Evolutionary conservation across 2,329 filamentous ascomycete species (phyloP).

Genomic region (Fusarium newnesense): DNA sequence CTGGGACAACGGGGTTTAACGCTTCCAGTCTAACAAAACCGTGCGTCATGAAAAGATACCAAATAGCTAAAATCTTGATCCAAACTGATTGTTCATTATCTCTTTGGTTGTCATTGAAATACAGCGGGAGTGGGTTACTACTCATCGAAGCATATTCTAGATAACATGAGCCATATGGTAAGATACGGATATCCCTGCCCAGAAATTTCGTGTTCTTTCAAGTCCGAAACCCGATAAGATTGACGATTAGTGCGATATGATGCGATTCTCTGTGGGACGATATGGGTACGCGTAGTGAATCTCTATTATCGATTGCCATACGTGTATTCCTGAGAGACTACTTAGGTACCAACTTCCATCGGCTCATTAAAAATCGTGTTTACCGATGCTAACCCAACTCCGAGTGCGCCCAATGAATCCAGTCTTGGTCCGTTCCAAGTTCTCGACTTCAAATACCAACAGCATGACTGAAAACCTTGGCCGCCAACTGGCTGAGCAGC

Average conservation of each 20-base stretch:
- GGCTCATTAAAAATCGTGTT: background rate
- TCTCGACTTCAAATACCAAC: slow-evolving; percentile 61
- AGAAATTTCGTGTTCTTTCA: background rate
- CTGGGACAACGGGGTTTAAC: background rate
- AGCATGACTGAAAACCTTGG: slow-evolving; percentile 85
- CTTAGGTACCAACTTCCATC: slow-evolving; percentile 1
- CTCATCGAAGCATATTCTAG: background rate
- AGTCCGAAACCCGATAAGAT: background rate
- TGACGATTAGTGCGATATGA: background rate
- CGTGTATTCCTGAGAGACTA: background rate
- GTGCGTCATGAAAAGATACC: background rate
- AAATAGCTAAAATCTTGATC: background rate
- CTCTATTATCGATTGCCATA: background rate
- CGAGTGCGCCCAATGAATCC: slow-evolving; percentile 24
- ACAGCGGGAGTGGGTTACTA: background rate
- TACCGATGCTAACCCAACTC: slow-evolving; percentile 19
- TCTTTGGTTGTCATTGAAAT: background rate
- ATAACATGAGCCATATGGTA: background rate
- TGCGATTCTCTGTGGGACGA: background rate
- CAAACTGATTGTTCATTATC: background rate
- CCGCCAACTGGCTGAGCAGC: slow-evolving; percentile 84
- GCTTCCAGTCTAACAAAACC: background rate
- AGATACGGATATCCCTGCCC: background rate
- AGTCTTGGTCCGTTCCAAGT: background rate
- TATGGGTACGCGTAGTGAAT: background rate